These are phyloP conservation scores for Persicaria tinctoria DNA, from an alignment of 148 eudicot genomes.

Conservation along the genomic window DNA sequence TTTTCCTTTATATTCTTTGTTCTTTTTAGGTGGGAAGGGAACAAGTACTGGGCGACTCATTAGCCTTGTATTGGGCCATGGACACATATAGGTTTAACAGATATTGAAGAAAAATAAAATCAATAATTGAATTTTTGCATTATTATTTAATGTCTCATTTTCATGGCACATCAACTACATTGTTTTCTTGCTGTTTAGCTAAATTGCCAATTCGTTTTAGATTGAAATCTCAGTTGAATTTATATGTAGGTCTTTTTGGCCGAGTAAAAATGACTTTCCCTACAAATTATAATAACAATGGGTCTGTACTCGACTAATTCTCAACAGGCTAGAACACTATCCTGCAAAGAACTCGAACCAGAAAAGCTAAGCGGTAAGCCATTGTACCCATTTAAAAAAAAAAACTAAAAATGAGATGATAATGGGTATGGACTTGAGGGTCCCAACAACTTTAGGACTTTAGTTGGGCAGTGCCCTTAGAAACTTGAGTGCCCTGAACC, in stretches of 20 bases:
- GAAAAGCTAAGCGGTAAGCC: too few species aligned
- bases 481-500: background rate
- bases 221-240: too few species aligned
- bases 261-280: too few species aligned
- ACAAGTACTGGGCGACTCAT: background rate
- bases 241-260: too few species aligned
- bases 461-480: background rate
- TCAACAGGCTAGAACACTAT: too few species aligned
- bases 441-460: background rate
- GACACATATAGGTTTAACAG: background rate
- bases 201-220: too few species aligned
- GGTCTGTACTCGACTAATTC: too few species aligned
- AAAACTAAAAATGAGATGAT: background rate
- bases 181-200: too few species aligned
- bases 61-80: background rate
- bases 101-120: background rate
- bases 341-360: too few species aligned
- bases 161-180: background rate
- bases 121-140: background rate
- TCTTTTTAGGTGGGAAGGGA: background rate
- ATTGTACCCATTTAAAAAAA: too few species aligned
- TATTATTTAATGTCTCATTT: background rate
- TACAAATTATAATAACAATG: too few species aligned
- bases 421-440: background rate
- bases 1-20: background rate